phyloP scores from a whole-genome alignment of 768 basidiomycete genomes.

The Auriscalpium microsporum region DNA sequence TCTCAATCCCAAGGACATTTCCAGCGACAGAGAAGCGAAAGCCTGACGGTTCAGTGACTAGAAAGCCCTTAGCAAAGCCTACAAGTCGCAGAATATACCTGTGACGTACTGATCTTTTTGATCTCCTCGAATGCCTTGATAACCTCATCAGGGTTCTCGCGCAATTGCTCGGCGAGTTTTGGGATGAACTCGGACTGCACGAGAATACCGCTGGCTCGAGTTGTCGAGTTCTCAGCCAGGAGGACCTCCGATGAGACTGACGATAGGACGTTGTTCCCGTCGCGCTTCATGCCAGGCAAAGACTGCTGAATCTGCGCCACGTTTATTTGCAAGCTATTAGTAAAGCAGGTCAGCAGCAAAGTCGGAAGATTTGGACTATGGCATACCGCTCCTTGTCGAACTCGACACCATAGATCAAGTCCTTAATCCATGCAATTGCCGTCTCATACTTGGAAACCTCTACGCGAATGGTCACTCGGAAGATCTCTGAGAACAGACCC shows the following conservation, averaged over 20 bases:
- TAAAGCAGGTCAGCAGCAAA: not conserved
- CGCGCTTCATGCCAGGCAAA: constrained; percentile 85
- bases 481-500: constrained; percentile 60
- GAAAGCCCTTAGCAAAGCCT: not conserved
- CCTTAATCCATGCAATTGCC: constrained; percentile 79
- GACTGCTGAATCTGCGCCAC: constrained; percentile 85
- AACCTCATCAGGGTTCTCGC: constrained; percentile 63
- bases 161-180: constrained; percentile 57
- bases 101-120: constrained; percentile 50
- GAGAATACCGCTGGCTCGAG: constrained; percentile 58
- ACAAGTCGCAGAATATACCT: not conserved
- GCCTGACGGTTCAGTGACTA: constrained; percentile 78
- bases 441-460: constrained; percentile 71
- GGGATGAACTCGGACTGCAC: constrained; percentile 76
- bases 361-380: not conserved
- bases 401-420: constrained; percentile 65
- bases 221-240: constrained; percentile 62
- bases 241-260: constrained; percentile 63
- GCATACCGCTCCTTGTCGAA: constrained; percentile 72
- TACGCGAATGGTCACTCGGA: constrained; percentile 77
- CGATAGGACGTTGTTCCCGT: constrained; percentile 70
- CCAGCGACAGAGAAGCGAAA: constrained; percentile 90
- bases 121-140: constrained; percentile 70
- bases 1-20: constrained; percentile 58
- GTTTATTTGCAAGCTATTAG: constrained; percentile 64